phyloP scores from a whole-genome alignment of 495 filamentous ascomycete species.

The Bacidia gigantensis region DNA sequence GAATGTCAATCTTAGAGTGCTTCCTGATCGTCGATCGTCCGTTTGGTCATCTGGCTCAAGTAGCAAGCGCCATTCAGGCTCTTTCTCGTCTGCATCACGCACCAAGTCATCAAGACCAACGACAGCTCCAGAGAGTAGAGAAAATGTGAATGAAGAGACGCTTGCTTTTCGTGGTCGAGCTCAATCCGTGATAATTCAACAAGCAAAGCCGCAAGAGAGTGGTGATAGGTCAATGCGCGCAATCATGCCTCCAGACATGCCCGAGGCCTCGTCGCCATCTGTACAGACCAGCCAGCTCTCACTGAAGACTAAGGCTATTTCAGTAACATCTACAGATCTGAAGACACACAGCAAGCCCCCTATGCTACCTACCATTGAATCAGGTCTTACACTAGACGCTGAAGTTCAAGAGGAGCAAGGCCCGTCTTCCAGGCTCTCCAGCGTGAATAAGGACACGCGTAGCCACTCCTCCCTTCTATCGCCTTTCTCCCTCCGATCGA shows the following conservation, averaged over 20 bases:
- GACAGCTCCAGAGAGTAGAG: slow-evolving; percentile 21
- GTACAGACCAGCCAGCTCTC: slow-evolving; percentile 56
- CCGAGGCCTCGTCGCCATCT: slow-evolving; percentile 33
- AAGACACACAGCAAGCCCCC: slow-evolving; percentile 33
- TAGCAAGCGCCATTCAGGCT: slow-evolving; percentile 27
- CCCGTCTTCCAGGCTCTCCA: neutral
- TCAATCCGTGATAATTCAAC: slow-evolving; percentile 28
- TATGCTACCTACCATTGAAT: slow-evolving; percentile 18
- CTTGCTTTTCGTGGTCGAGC: slow-evolving; percentile 24
- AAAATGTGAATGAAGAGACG: slow-evolving; percentile 24
- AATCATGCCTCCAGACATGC: neutral
- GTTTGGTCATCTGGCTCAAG: slow-evolving; percentile 35
- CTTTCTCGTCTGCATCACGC: slow-evolving; percentile 23
- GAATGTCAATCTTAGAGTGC: slow-evolving; percentile 56
- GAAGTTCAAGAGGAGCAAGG: neutral
- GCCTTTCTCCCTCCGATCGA: slow-evolving; percentile 32
- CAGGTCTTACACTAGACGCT: slow-evolving; percentile 6
- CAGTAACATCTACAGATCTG: slow-evolving; percentile 52
- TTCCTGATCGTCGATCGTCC: slow-evolving; percentile 55
- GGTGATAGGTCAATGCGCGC: neutral
- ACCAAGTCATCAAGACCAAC: slow-evolving; percentile 19
- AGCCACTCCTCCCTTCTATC: slow-evolving; percentile 12
- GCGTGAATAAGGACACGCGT: neutral
- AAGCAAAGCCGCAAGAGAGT: slow-evolving; percentile 6
- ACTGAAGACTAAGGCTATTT: slow-evolving; percentile 50